Evolutionary conservation across 352 stramenopile genomes (phyloP).

Genomic region (Globisporangium viniferum): DNA sequence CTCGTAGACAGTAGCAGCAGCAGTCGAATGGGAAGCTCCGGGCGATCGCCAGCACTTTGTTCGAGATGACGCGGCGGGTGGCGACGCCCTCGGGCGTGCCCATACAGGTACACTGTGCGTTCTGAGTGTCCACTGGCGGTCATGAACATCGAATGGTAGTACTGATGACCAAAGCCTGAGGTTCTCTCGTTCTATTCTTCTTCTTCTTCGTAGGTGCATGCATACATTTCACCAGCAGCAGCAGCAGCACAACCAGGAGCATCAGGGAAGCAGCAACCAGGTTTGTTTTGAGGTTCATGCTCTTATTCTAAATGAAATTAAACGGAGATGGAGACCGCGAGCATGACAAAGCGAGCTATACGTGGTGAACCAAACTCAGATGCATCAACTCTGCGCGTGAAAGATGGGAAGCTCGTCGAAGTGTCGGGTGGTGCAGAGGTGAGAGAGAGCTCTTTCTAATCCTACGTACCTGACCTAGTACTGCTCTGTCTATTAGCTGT

Average conservation of each 20-base stretch:
- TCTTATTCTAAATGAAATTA: background rate
- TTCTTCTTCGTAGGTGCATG: slow-evolving; percentile 24
- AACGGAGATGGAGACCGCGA: too few species aligned
- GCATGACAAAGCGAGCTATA: too few species aligned
- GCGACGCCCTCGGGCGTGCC: background rate
- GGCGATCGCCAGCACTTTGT: too few species aligned
- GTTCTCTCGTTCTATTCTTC: background rate
- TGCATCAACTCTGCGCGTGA: slow-evolving; percentile 32
- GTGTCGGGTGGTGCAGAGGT: slow-evolving; percentile 32
- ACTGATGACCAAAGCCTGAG: background rate
- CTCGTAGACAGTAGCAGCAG: background rate
- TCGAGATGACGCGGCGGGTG: background rate
- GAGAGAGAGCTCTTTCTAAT: background rate
- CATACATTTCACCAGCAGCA: slow-evolving; percentile 17
- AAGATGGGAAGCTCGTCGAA: slow-evolving; percentile 43
- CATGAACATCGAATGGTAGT: too few species aligned
- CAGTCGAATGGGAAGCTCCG: too few species aligned
- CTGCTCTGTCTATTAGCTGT: background rate
- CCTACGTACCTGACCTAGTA: background rate
- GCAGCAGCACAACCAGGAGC: background rate
- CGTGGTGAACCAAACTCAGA: background rate
- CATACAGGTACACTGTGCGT: slow-evolving; percentile 7
- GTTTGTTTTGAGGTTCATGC: slow-evolving; percentile 16
- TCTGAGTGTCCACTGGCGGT: background rate
- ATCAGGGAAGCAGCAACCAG: slow-evolving; percentile 15